A percentile compares a stretch with the other conserved stretches of the same genome.
These are phyloP conservation scores for Agaricus sinodeliciosus DNA, from an alignment of 768 basidiomycete species.

Conservation along the genomic window DNA sequence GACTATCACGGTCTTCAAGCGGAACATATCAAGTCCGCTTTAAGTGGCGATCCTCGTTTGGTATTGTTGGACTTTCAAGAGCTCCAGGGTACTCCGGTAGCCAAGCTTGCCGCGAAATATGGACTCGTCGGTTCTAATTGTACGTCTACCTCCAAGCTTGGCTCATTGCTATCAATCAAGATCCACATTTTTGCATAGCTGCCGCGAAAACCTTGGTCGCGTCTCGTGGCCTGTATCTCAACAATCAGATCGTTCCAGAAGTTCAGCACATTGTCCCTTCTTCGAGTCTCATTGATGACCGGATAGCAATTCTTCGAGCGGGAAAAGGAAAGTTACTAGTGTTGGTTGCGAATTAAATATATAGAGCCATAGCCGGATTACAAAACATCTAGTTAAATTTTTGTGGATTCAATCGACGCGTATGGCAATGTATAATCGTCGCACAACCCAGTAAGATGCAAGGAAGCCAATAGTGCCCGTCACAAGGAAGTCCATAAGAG, in stretches of 20 bases:
- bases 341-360: slow-evolving; percentile 26
- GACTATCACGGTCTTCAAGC: slow-evolving; percentile 43
- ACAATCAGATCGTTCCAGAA: slow-evolving; percentile 54
- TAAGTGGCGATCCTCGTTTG: slow-evolving; percentile 62
- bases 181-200: slow-evolving; percentile 32
- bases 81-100: slow-evolving; percentile 44
- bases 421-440: slow-evolving; percentile 75
- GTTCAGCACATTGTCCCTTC: slow-evolving; percentile 32
- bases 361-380: not conserved
- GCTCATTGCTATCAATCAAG: not conserved
- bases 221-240: slow-evolving; percentile 67
- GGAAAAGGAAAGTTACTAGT: slow-evolving; percentile 71
- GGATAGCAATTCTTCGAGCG: slow-evolving; percentile 59
- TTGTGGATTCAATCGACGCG: slow-evolving; percentile 52
- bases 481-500: slow-evolving; percentile 80
- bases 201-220: slow-evolving; percentile 57
- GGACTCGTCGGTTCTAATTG: slow-evolving; percentile 59
- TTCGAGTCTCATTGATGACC: slow-evolving; percentile 51
- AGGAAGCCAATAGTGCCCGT: slow-evolving; percentile 91
- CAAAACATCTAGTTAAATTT: not conserved
- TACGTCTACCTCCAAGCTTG: slow-evolving; percentile 26
- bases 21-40: slow-evolving; percentile 50
- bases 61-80: slow-evolving; percentile 43
- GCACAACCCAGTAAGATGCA: slow-evolving; percentile 87
- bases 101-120: slow-evolving; percentile 54